Percentiles rank a stretch among this genome's conserved stretches.
These are phyloP conservation scores for Chalaropsis ovoidea DNA, from an alignment of 2,329 filamentous ascomycete genomes.

Conservation along the genomic window DNA sequence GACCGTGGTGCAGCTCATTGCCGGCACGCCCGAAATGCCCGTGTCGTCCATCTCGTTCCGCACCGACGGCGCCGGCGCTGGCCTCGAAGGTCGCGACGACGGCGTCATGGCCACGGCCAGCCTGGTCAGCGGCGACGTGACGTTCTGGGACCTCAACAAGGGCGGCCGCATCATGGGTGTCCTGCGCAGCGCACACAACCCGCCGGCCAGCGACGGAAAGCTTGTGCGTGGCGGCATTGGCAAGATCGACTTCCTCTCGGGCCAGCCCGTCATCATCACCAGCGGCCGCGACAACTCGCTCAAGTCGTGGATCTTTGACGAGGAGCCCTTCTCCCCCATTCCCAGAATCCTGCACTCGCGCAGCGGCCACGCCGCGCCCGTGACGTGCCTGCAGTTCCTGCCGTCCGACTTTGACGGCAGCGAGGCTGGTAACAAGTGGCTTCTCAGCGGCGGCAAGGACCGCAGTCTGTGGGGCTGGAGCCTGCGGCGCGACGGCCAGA, in stretches of 20 bases:
- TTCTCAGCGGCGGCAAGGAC: slow-evolving; percentile 80
- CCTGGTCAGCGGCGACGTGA: slow-evolving; percentile 70
- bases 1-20: slow-evolving; percentile 57
- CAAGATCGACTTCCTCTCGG: slow-evolving; percentile 77
- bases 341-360: slow-evolving; percentile 77
- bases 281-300: slow-evolving; percentile 88
- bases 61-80: slow-evolving; percentile 78
- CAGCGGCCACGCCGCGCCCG: slow-evolving; percentile 78
- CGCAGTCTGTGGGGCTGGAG: slow-evolving; percentile 95
- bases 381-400: slow-evolving; percentile 73
- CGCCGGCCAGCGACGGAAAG: slow-evolving; percentile 47
- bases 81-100: slow-evolving; percentile 70
- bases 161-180: slow-evolving; percentile 80
- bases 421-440: slow-evolving; percentile 83
- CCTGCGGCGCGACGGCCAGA: slow-evolving; percentile 86
- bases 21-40: slow-evolving; percentile 52
- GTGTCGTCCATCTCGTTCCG: slow-evolving; percentile 82
- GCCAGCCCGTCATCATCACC: slow-evolving; percentile 81
- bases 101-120: slow-evolving; percentile 93
- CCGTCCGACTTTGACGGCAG: slow-evolving; percentile 82
- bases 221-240: slow-evolving; percentile 67
- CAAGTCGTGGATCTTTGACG: slow-evolving; percentile 94
- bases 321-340: slow-evolving; percentile 76
- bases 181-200: slow-evolving; percentile 77
- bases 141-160: slow-evolving; percentile 89